A percentile compares a stretch with the other conserved stretches of the same genome.
These are phyloP conservation scores for Malassezia caprae DNA, from an alignment of 1,284 basidiomycete genomes.

Conservation along the genomic window DNA sequence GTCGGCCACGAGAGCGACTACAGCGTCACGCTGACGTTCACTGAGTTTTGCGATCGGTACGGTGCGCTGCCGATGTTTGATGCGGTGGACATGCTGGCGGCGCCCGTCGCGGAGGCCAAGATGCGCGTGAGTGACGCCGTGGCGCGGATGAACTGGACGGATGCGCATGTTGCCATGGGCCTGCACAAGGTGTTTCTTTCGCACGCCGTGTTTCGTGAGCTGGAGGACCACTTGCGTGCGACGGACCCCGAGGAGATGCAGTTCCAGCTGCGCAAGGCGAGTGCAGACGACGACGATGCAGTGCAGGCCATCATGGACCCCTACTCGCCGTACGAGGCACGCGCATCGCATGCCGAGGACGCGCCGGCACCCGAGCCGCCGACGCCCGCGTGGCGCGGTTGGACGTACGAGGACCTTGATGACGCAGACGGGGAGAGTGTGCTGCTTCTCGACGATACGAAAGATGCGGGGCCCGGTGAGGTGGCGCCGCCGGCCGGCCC, in stretches of 20 bases:
- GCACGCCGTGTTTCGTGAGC: conserved; percentile 71
- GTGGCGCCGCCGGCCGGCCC: conserved; percentile 29
- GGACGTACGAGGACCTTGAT: conserved; percentile 2
- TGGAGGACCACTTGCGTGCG: conserved; percentile 76
- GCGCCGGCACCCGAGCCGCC: neutral
- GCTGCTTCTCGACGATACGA: conserved; percentile 51
- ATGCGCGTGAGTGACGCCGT: conserved; percentile 51
- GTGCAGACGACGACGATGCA: conserved; percentile 60
- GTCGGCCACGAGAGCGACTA: conserved; percentile 38
- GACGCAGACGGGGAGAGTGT: neutral
- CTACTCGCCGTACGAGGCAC: conserved; percentile 53
- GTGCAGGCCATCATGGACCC: conserved; percentile 52
- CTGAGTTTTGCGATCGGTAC: conserved; percentile 70
- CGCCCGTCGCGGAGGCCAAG: conserved; percentile 51
- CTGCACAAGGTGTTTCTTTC: conserved; percentile 75
- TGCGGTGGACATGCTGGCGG: conserved; percentile 50
- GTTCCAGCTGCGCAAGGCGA: conserved; percentile 52
- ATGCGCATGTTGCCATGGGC: conserved; percentile 69
- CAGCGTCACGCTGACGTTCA: conserved; percentile 67
- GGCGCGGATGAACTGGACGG: conserved; percentile 59
- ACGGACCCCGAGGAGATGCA: conserved; percentile 56
- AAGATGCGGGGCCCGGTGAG: conserved; percentile 51
- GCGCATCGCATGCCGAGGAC: neutral
- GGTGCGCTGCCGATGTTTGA: conserved; percentile 29
- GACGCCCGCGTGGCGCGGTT: neutral